A percentile compares a stretch with the other conserved stretches of the same genome.
Conservation (phyloP, 345 rosid genomes). For the Acer saccharum region DNA sequence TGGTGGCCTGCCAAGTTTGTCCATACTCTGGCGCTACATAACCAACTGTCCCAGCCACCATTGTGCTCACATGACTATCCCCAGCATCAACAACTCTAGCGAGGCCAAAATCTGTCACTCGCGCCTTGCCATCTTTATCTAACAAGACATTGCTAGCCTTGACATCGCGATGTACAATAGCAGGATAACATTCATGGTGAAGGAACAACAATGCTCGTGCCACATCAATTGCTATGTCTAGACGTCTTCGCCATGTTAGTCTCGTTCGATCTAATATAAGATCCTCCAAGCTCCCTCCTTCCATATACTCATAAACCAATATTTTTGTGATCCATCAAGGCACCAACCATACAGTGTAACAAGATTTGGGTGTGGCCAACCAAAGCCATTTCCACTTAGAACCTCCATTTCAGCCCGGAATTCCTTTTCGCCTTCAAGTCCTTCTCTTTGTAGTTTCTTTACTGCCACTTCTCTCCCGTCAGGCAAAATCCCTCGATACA, state of each 20-base stretch:
- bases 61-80: conserved; percentile 87
- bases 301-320: conserved; percentile 86
- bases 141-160: conserved; percentile 93
- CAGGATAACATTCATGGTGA: conserved; percentile 88
- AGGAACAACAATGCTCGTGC: conserved; percentile 73
- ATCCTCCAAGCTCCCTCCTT: conserved; percentile 88
- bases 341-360: conserved; percentile 95
- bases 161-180: conserved; percentile 91
- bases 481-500: conserved; percentile 73
- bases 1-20: conserved; percentile 91
- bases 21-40: conserved; percentile 98
- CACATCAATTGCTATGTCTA: conserved; percentile 67
- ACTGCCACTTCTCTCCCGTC: conserved; percentile 91
- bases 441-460: conserved; percentile 86
- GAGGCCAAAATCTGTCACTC: conserved; percentile 89
- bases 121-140: conserved; percentile 66
- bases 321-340: conserved; percentile 71
- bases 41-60: conserved; percentile 88
- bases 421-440: conserved; percentile 83
- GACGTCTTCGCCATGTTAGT: conserved; percentile 65
- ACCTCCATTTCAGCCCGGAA: conserved; percentile 95
- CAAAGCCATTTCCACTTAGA: conserved; percentile 66
- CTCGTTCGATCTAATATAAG: conserved; percentile 57
- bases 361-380: conserved; percentile 94
- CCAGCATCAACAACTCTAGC: conserved; percentile 76